Base-by-base conservation (phyloP, 495 filamentous ascomycete genomes). In the Letharia columbiana region DNA sequence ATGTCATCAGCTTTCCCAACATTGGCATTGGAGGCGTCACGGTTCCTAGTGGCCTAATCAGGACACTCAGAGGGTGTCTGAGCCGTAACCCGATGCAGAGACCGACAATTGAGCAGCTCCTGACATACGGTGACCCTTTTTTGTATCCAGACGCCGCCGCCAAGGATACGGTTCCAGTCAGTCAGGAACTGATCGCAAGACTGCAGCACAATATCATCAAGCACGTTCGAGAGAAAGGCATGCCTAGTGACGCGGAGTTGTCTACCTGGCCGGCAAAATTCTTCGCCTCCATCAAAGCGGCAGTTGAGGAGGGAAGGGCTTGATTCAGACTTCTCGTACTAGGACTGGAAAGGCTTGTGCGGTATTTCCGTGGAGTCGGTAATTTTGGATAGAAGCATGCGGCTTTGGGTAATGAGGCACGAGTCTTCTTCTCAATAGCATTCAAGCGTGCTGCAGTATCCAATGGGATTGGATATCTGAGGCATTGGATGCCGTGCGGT, bases 1-100 rank as follows among this genome's bases (percentile, higher is more conserved):
- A 96, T 73, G 77, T 80, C 42, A 94, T 98, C 75, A 87, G 91
- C 54, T 98, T 91, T 73, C 91, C 90, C 1, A 76, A 83, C 0
- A 79, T 79, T 15, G 93, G 91, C 15, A 77, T 96, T 31, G 92
- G 92, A 50, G 89, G 84, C 35, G 80, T 84, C 4, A 75, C 80
- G 7, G 85, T 98, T 1, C 90, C 94, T 0, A 77, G 82, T 11
- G 84, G 85, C 7, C 77, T 97, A 20, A 77, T 91, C 44, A 75
- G 82, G 44, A 96, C 90, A 0, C 78, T 98, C 74, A 86, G 86
- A 69, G 80, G 83, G 6, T 98, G 94, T 72, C 79, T 98, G 9
- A 85, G 87, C 70, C 84, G 95, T 42, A 89, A 96, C 70, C 87
- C 89, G 66, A 82, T 83, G 49, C 77, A 86, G 67, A 82, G 94